phyloP scores from a whole-genome alignment of 768 basidiomycete species.

The Lentinula edodes region DNA sequence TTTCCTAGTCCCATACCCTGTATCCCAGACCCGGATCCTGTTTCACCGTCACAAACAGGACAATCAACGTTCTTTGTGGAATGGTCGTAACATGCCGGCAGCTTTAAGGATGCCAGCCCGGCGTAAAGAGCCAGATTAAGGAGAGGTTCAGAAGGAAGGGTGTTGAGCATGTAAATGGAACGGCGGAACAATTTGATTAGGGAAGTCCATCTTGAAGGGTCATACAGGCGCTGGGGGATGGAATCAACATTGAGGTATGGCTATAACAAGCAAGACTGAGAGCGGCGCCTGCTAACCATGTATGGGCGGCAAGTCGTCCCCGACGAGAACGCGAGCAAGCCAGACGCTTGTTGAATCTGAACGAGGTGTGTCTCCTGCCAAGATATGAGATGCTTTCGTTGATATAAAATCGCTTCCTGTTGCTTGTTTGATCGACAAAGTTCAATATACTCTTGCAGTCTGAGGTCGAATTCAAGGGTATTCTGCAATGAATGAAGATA shows the following conservation, averaged over 20 bases:
- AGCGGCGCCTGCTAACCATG: conserved; percentile 43
- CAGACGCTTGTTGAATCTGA: conserved; percentile 75
- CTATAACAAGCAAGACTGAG: neutral
- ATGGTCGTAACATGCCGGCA: conserved; percentile 73
- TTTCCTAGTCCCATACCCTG: conserved; percentile 54
- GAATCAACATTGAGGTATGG: neutral
- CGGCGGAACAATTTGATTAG: conserved; percentile 77
- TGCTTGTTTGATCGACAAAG: conserved; percentile 63
- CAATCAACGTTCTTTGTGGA: conserved; percentile 75
- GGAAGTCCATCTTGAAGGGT: conserved; percentile 67
- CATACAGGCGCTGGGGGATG: conserved; percentile 68
- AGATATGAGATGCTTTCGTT: conserved; percentile 68
- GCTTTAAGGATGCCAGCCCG: conserved; percentile 85
- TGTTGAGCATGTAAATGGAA: conserved; percentile 84
- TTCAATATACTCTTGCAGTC: conserved; percentile 96
- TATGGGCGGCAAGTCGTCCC: conserved; percentile 73
- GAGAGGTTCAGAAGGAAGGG: conserved; percentile 81
- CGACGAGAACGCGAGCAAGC: conserved; percentile 69
- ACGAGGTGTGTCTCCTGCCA: conserved; percentile 80
- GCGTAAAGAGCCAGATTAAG: conserved; percentile 87
- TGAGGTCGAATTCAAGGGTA: conserved; percentile 92
- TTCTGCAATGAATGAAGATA: conserved; percentile 44
- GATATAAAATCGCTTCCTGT: conserved; percentile 79
- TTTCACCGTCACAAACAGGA: conserved; percentile 77
- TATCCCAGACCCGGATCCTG: conserved; percentile 18